These are phyloP conservation scores for Triticum aestivum DNA, from an alignment of 176 grass and related monocot genomes.

Conservation along the genomic window DNA sequence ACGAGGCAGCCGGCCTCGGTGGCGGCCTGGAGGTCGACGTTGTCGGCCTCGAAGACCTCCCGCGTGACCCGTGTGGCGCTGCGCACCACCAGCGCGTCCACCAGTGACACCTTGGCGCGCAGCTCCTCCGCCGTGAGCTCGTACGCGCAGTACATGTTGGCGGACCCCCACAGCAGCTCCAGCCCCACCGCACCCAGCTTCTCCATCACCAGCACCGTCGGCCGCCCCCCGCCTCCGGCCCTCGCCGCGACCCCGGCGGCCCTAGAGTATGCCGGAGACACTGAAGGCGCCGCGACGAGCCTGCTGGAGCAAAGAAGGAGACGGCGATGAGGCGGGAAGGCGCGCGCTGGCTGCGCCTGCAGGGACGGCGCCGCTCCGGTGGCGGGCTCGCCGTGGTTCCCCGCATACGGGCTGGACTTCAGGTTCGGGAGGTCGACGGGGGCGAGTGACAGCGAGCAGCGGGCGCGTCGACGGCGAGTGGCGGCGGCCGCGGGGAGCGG, in stretches of 20 bases:
- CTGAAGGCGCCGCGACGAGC: not conserved
- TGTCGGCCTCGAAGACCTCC: constrained; percentile 92
- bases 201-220: constrained; percentile 79
- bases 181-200: constrained; percentile 53
- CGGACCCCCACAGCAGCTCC: constrained; percentile 48
- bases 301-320: not conserved
- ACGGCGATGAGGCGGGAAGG: not conserved
- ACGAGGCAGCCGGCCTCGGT: constrained; percentile 82
- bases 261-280: too few relatives aligned
- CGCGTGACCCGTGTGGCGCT: constrained; percentile 68
- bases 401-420: too few relatives aligned
- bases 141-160: constrained; percentile 86
- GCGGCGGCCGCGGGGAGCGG: too few relatives aligned
- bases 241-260: not conserved
- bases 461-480: too few relatives aligned
- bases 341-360: not conserved
- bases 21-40: constrained; percentile 90
- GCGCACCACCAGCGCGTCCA: constrained; percentile 77
- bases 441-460: too few relatives aligned
- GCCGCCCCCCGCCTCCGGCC: constrained; percentile 17
- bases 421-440: too few relatives aligned
- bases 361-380: not conserved
- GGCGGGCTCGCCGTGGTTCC: not conserved
- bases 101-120: constrained; percentile 69
- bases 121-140: constrained; percentile 77